Base-by-base conservation (phyloP, 495 filamentous ascomycete genomes). In the Penicillium flavigenum region DNA sequence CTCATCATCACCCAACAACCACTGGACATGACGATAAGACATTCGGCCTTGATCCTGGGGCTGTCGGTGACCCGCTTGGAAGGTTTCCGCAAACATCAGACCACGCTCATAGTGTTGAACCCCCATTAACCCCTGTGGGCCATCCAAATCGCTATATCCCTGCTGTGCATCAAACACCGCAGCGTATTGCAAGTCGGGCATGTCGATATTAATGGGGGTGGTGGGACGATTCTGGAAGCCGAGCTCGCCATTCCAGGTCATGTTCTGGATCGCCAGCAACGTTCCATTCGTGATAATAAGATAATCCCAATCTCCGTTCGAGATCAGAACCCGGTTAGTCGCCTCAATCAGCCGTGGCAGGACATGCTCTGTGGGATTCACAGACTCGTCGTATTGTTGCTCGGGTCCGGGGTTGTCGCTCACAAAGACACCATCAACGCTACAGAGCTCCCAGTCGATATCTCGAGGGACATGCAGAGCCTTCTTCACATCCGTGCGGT, bases 181-280 rank as follows among this genome's bases (percentile, higher is more conserved):
- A 26, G 34, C 9, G 32, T 51, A 51, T 26, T 51, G 48, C 34
- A 51, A 51, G 48, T 51, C 48, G 0, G 48, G 22, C 48, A 41
- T 51, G 19, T 51, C 22, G 6, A 51, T 51, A 51, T 26, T 2
- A 17, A 51, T 51, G 5, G 48, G 48, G 0, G 11, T 29, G 12
- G n/a, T 26, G 10, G 34, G 48, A 27, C 48, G 48, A 39, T 4
- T 26, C 20, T 51, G 48, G 48, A 51, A 51, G 5, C 48, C 48
- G 1, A 51, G 77, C 24, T 76, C 65, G 20, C 85, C 84, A 58
- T 83, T 80, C 82, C 83, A 88, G 5, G 83, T 88, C 82, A 87
- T 85, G 67, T 87, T 87, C 66, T 87, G 84, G 58, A 88, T 84
- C 32, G 79, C 70, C 38, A 87, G 64, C 5, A 87, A 70, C 0